Base-by-base conservation (phyloP, 2,329 filamentous ascomycete species). In the Monosporascus sp. region DNA sequence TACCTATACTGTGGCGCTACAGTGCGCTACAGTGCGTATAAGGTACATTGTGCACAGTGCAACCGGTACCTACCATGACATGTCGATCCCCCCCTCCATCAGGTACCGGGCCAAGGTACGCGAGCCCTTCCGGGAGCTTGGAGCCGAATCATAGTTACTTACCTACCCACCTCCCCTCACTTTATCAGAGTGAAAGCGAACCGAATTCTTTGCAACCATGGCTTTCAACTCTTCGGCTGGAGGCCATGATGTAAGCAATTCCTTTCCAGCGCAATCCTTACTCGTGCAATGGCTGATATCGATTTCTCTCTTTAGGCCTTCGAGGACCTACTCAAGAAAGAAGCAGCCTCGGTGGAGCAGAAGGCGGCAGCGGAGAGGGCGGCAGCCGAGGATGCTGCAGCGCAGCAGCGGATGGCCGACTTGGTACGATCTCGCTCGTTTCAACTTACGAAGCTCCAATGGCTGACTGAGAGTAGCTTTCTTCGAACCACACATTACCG, bases 401-500 rank as follows among this genome's bases (percentile, higher is more conserved):
- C 84, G 20, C 84, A 89, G 66, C 70, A 79, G 60, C 77, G 85
- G 52, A 76, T 88, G 52, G 78, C 76, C 38, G 84, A 89, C 68
- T 70, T 91, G 73, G 86, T 89, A 74, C 55, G 76, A 49, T 22
- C 22, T 47, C 28, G 48, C 28, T 50, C 50, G n/a, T 48, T 22
- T 20, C 26, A 37, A 51, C 49, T 46, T 38, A 51, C 44, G 55
- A 48, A 35, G 48, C 43, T 28, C 51, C 51, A 54, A 28, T 49
- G 37, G 20, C 51, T 57, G 37, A 56, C 45, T 49, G 6, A 41
- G 24, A 20, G 22, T 58, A 91, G 88, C 81, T 95, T 65, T 81
- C 85, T 60, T 82, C 88, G 72, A 96, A 97, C 70, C 87, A 88
- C 60, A 89, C 89, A 44, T 83, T 94, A 54, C 93, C 94, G 41